These are phyloP conservation scores for Pichia sp. DNA, from an alignment of 1,139 yeast genomes.

Conservation along the genomic window DNA sequence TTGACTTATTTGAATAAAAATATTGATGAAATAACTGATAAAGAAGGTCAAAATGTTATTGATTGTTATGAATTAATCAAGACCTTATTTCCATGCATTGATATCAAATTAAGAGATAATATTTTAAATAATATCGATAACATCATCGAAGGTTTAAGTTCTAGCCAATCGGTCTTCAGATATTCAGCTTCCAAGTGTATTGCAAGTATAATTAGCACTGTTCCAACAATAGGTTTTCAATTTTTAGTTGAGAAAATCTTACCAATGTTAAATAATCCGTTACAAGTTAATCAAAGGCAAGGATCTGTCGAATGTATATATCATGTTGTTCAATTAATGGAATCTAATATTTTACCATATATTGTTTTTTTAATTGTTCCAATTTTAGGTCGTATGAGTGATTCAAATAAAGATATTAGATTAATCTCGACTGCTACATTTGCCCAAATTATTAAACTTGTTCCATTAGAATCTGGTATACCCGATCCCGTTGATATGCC, in stretches of 20 bases:
- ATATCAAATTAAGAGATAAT: constrained; percentile 41
- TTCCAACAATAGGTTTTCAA: constrained; percentile 71
- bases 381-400: constrained; percentile 96
- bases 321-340: constrained; percentile 82
- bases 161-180: constrained; percentile 72
- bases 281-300: constrained; percentile 72
- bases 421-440: constrained; percentile 90
- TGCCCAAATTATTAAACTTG: constrained; percentile 91
- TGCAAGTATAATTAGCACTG: constrained; percentile 71
- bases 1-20: constrained; percentile 34
- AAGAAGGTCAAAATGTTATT: constrained; percentile 72
- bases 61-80: constrained; percentile 83
- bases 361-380: constrained; percentile 95
- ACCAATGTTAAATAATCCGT: constrained; percentile 78
- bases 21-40: constrained; percentile 36
- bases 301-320: constrained; percentile 92
- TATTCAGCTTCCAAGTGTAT: constrained; percentile 89
- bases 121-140: constrained; percentile 43
- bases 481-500: constrained; percentile 96
- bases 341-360: constrained; percentile 83
- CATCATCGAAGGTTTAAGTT: constrained; percentile 58
- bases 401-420: constrained; percentile 84
- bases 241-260: constrained; percentile 70
- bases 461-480: constrained; percentile 95
- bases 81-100: constrained; percentile 64